Conservation (phyloP, 495 filamentous ascomycete species). For the Lophium mytilinum region DNA sequence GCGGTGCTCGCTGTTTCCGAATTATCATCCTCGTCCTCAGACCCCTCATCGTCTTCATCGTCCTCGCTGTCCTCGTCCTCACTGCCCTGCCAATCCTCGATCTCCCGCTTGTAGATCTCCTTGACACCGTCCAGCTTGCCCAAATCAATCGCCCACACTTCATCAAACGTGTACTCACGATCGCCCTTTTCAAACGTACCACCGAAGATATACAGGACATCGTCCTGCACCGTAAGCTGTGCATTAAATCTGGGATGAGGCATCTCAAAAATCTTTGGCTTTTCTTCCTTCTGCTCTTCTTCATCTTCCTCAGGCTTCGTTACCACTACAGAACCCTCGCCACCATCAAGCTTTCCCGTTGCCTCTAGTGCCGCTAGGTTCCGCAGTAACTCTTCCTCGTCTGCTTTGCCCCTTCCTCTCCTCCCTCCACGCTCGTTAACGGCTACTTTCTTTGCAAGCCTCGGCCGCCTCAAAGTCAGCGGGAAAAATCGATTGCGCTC, state of each 20-base stretch:
- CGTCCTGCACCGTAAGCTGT: conserved; percentile 81
- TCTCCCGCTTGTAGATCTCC: conserved; percentile 75
- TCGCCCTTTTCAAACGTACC: conserved; percentile 94
- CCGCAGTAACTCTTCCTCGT: conserved; percentile 80
- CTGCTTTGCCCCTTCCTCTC: conserved; percentile 66
- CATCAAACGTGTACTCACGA: conserved; percentile 87
- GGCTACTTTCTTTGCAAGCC: conserved; percentile 50
- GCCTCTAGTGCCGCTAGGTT: conserved; percentile 76
- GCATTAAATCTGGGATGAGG: conserved; percentile 86
- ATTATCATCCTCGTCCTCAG: conserved; percentile 59
- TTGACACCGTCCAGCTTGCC: conserved; percentile 87
- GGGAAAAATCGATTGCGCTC: conserved; percentile 92
- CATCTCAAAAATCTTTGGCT: conserved; percentile 57
- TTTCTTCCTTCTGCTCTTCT: conserved; percentile 39
- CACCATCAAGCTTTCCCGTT: conserved; percentile 50
- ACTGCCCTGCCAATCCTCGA: conserved; percentile 73
- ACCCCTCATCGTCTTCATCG: conserved; percentile 58
- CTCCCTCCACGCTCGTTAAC: conserved; percentile 42
- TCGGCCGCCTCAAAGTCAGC: conserved; percentile 63
- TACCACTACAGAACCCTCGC: conserved; percentile 34
- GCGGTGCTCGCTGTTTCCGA: conserved; percentile 21
- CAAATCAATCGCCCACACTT: conserved; percentile 84
- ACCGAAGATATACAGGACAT: conserved; percentile 85
- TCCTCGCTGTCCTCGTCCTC: conserved; percentile 34
- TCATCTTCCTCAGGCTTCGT: conserved; percentile 48